Evolutionary conservation across 257 asterid genomes (phyloP), one percentile per base, ranked within the genome.

Genomic region (Petunia axillaris): DNA sequence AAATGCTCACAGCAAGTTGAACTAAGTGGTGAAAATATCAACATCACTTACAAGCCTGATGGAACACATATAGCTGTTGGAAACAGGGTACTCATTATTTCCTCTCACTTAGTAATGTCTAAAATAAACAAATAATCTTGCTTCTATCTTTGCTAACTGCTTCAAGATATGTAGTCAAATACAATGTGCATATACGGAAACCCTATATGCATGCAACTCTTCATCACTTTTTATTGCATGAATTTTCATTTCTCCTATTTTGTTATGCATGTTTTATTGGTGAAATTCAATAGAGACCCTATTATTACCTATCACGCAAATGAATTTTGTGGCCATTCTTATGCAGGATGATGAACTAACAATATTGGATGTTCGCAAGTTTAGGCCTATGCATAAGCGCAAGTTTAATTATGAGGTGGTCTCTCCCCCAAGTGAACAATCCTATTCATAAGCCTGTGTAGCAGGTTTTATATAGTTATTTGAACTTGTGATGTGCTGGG

Each of bases 11-110:
- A 93, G 88, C 97, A 87, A 82, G 91, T 89, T 5, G 99, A 96
- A 83, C 98, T 96, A 80, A 96, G 99, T 66, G 99, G 98, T 80
- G 99, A 96, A 85, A 96, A 96, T 87, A 96, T 96, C 77, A 96
- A 96, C 85, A 96, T 96, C 84, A 96, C 98, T 15, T 96, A 89
- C 85, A 96, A 94, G 89, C 97, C 98, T 48, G 99, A 96, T 83
- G 99, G 99, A 60, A 90, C 92, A 73, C 98, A 96, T 77, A 78
- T 96, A 77, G 99, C 99, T 80, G 98, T 96, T 81, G 99, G 99
- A 62, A 96, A 96, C 88, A 86, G 99, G 94, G 99, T 94, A 92
- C 55, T 62, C 15, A 44, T 35, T 40, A 25, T 37, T 52, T 48
- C 64, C 37, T 82, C 50, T 63, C 53, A 66, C 68, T 79, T 65